Evolutionary conservation across 2,329 filamentous ascomycete genomes (phyloP), one percentile per base, ranked within the genome.

Genomic region (Pseudocercospora fuligena): DNA sequence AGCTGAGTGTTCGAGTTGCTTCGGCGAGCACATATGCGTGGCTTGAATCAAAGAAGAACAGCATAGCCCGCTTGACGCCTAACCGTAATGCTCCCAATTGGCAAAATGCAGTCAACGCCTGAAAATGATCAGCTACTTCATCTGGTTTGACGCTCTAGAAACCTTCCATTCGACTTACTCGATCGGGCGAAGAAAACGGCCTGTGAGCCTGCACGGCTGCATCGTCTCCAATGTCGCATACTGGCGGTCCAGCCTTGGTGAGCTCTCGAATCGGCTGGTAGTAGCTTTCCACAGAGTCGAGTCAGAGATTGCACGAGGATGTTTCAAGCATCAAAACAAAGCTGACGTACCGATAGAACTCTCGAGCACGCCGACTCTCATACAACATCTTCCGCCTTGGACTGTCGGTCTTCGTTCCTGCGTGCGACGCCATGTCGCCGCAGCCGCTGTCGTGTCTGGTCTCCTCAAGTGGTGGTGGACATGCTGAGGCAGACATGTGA

Each of bases 1-100:
- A 73, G 14, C 82, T 82, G 3, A 86, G 66, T 2, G 80, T 82
- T 58, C 78, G 80, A 0, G 85, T 87, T 7, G 83, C 82, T 72
- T 87, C 85, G 33, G 85, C 85, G 47, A 87, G 78, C 58, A 87
- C 81, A 60, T 84, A 85, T 71, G 86, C 84, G 16, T 79, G 79
- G 2, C 78, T 76, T 1, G 76, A 73, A 69, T 86, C 85, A 69
- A 87, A 84, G 59, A 87, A 78, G 66, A 84, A 86, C 5, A 87
- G 80, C 79, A 87, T 83, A 29, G 80, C 80, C 36, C 85, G 81
- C 66, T 82, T 80, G 43, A 81, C 80, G 12, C 80, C 78, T 51
- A 86, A 77, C 0, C 83, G 78, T 61, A 86, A 78, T 12, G 84
- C 80, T 25, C 82, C 84, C 31, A 88, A 78, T 72, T 88, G 86